Evolutionary conservation across 805 yeast species (phyloP).

Genomic region (Diddensiella transvaalensis): DNA sequence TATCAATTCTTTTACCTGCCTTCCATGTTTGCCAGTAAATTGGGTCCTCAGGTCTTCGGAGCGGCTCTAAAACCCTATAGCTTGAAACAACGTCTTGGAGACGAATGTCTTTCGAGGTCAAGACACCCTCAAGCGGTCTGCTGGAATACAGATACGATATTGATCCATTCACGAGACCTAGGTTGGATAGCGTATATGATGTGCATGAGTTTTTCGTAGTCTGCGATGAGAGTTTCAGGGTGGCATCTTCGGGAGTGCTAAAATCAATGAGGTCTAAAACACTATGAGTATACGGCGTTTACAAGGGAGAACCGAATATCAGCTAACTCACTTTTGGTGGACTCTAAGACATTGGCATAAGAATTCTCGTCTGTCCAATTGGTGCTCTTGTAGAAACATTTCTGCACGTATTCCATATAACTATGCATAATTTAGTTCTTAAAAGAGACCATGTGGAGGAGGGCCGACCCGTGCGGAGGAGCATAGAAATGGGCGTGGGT

Average conservation of each 20-base stretch:
- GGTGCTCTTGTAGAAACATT: slow-evolving; percentile 64
- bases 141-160: slow-evolving; percentile 77
- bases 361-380: slow-evolving; percentile 78
- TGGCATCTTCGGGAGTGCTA: slow-evolving; percentile 61
- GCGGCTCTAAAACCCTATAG: slow-evolving; percentile 55
- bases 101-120: slow-evolving; percentile 49
- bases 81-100: slow-evolving; percentile 70
- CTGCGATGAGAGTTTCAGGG: slow-evolving; percentile 64
- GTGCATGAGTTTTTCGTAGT: slow-evolving; percentile 69
- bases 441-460: not conserved
- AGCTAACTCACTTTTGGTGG: slow-evolving; percentile 46
- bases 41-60: slow-evolving; percentile 24
- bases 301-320: not conserved
- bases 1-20: slow-evolving; percentile 28
- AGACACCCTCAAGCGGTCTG: slow-evolving; percentile 47
- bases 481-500: too few relatives aligned
- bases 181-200: slow-evolving; percentile 63
- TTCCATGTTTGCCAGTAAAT: slow-evolving; percentile 29
- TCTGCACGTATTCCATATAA: slow-evolving; percentile 83
- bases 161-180: slow-evolving; percentile 70
- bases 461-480: not conserved
- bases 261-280: slow-evolving; percentile 58
- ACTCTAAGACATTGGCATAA: slow-evolving; percentile 70
- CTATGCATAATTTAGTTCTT: slow-evolving; percentile 52
- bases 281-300: not conserved